A percentile compares a stretch with the other conserved stretches of the same genome.
phyloP scores from a whole-genome alignment of 2,329 filamentous ascomycete species.

The Blastomyces emzantsi region DNA sequence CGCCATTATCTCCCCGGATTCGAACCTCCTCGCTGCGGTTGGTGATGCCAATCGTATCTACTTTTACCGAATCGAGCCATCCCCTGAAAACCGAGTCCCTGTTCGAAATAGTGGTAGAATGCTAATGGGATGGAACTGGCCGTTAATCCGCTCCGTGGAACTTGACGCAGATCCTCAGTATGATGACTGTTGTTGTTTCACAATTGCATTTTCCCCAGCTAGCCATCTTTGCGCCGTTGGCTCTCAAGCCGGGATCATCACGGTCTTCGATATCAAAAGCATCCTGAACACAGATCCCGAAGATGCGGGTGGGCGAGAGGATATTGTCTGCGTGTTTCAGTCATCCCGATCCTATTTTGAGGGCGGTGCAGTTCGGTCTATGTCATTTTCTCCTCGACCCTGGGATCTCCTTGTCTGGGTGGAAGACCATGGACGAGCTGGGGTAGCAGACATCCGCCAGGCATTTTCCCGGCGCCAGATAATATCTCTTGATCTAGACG shows the following conservation, averaged over 20 bases:
- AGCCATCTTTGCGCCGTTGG: conserved; percentile 42
- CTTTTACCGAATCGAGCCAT: conserved; percentile 49
- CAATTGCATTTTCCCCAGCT: conserved; percentile 42
- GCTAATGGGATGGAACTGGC: conserved; percentile 36
- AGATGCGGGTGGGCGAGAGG: conserved; percentile 43
- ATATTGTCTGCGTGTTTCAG: conserved; percentile 65
- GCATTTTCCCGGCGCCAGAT: conserved; percentile 39
- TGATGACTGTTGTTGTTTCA: conserved; percentile 40
- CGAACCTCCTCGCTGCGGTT: conserved; percentile 68
- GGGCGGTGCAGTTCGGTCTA: conserved; percentile 74
- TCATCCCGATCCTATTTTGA: conserved; percentile 65
- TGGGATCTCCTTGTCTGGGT: conserved; percentile 91
- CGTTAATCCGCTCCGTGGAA: conserved; percentile 30
- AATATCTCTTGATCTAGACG: conserved; percentile 30
- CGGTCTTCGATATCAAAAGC: conserved; percentile 35
- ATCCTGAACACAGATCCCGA: conserved; percentile 33
- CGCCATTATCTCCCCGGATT: conserved; percentile 86
- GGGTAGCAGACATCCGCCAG: conserved; percentile 41
- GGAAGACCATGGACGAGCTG: conserved; percentile 59
- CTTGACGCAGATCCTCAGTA: conserved; percentile 34
- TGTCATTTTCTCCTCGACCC: conserved; percentile 83
- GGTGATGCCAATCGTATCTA: conserved; percentile 82
- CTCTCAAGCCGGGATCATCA: conserved; percentile 42
- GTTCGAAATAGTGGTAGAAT: conserved; percentile 26
- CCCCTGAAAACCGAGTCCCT: conserved; percentile 25